Evolutionary conservation across 2,329 filamentous ascomycete genomes (phyloP).

Genomic region (Trichoderma aggressivum): DNA sequence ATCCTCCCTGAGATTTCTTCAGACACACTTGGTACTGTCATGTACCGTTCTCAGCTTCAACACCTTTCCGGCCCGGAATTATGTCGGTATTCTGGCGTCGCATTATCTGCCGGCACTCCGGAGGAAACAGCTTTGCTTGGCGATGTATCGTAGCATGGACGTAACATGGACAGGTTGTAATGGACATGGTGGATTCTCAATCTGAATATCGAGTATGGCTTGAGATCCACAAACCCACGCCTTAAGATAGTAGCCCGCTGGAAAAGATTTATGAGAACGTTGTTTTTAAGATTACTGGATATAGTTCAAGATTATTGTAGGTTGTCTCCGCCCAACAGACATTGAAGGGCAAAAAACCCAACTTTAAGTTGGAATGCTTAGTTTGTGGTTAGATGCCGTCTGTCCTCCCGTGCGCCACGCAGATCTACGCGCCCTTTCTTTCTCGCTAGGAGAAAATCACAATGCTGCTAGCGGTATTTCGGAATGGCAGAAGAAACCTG

Average conservation of each 20-base stretch:
- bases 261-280: neutral
- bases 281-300: constrained; percentile 1
- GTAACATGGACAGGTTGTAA: neutral
- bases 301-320: neutral
- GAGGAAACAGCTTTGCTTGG: neutral
- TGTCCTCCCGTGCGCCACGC: neutral
- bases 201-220: neutral
- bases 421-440: neutral
- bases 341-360: neutral
- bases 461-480: neutral
- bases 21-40: neutral
- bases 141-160: neutral
- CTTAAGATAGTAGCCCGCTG: neutral
- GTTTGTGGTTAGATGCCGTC: neutral
- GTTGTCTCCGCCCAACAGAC: neutral
- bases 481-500: neutral
- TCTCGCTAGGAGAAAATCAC: neutral
- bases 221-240: neutral
- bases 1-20: neutral
- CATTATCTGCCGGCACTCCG: neutral
- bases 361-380: neutral
- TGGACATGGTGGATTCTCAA: neutral
- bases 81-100: neutral
- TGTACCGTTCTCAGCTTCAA: neutral
- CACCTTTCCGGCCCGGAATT: neutral